These are phyloP conservation scores for Cunninghamia lanceolata DNA, from an alignment of 75 land plant species.

Conservation along the genomic window DNA sequence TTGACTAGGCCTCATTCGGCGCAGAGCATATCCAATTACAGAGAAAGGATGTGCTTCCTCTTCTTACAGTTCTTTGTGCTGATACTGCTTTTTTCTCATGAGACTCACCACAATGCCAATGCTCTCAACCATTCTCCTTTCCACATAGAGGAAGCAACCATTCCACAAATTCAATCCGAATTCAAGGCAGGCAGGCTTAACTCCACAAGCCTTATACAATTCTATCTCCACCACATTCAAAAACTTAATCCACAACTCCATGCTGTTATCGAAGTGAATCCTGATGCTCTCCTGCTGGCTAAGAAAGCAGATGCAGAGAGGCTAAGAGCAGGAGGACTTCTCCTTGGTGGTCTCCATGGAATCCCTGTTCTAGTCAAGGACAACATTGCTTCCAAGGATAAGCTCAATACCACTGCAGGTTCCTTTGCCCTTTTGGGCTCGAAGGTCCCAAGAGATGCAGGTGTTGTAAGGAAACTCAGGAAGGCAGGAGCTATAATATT, in stretches of 20 bases:
- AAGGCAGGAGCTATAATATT: slow-evolving; percentile 46
- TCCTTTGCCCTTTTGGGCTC: slow-evolving; percentile 59
- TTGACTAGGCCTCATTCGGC: neutral
- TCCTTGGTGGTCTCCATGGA: slow-evolving; percentile 29
- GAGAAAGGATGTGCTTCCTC: neutral
- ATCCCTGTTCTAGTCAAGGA: slow-evolving; percentile 66
- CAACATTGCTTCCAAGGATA: slow-evolving; percentile 47
- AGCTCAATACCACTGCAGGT: slow-evolving; percentile 60
- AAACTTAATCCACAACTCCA: slow-evolving; percentile 40
- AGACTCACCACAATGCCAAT: neutral
- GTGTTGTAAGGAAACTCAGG: slow-evolving; percentile 21
- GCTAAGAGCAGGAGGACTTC: neutral
- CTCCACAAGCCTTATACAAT: slow-evolving; percentile 32
- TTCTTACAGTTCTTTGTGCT: neutral
- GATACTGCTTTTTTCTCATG: neutral
- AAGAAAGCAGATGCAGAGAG: slow-evolving; percentile 47
- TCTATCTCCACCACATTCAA: slow-evolving; percentile 36
- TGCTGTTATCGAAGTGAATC: slow-evolving; percentile 61
- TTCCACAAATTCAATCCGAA: neutral
- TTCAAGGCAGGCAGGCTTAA: slow-evolving; percentile 1
- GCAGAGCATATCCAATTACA: neutral
- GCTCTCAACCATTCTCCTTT: neutral
- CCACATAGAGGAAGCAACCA: slow-evolving; percentile 5
- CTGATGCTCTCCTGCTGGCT: slow-evolving; percentile 47
- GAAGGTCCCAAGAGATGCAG: slow-evolving; percentile 28